Conservation (phyloP, 2,329 filamentous ascomycete species). For the Aspergillus phoenicis region DNA sequence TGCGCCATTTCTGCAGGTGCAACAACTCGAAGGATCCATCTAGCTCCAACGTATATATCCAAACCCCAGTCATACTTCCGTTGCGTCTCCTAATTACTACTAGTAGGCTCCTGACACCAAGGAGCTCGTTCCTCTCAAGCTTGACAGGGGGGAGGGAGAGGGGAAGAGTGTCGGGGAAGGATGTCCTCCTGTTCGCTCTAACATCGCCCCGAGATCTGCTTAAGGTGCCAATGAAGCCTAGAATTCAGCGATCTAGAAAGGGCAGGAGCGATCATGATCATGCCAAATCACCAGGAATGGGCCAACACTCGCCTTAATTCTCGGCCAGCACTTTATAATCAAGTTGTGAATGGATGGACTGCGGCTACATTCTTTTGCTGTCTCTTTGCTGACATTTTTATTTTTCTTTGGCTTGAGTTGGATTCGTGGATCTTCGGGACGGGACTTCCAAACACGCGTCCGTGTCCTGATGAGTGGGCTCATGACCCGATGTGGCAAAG, state of each 20-base stretch:
- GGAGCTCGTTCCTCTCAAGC: neutral
- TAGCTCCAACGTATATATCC: conserved; percentile 10
- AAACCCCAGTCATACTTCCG: conserved; percentile 1
- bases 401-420: neutral
- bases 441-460: conserved; percentile 1
- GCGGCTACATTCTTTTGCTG: neutral
- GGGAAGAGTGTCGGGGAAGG: neutral
- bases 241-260: neutral
- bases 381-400: neutral
- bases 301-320: neutral
- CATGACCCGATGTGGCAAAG: conserved; percentile 11
- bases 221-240: neutral
- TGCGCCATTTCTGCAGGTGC: conserved; percentile 30
- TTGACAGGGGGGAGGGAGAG: neutral
- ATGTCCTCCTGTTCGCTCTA: conserved; percentile 7
- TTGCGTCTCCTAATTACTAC: neutral
- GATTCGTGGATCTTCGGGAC: conserved; percentile 3
- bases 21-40: conserved; percentile 15
- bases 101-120: neutral
- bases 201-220: conserved; percentile 3
- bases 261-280: neutral
- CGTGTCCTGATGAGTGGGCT: neutral
- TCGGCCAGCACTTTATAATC: neutral
- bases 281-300: neutral
- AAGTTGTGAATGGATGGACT: neutral